Percentiles rank a stretch among this genome's conserved stretches.
These are phyloP conservation scores for Fusarium citri DNA, from an alignment of 2,329 filamentous ascomycete species.

Conservation along the genomic window DNA sequence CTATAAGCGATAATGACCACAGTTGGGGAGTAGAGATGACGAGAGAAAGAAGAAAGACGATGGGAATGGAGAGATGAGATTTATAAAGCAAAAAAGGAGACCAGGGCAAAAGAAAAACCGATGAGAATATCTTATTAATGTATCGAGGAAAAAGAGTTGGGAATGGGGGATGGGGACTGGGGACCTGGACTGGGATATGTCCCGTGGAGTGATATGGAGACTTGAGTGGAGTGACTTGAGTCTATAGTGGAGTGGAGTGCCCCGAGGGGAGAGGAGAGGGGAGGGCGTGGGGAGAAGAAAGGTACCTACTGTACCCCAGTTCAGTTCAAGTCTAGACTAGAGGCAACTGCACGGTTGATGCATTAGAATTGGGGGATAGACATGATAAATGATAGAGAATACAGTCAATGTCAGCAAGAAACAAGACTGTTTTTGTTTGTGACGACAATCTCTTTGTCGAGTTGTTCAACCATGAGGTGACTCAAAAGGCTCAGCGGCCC, in stretches of 20 bases:
- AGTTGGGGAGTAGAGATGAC: background rate
- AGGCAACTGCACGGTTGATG: conserved; percentile 15
- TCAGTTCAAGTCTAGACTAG: too few species aligned
- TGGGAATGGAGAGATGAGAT: conserved; percentile 34
- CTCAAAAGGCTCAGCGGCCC: conserved; percentile 10
- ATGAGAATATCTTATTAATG: conserved; percentile 21
- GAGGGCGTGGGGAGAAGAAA: conserved; percentile 31
- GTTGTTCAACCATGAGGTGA: background rate
- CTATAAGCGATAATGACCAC: background rate
- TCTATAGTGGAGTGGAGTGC: conserved; percentile 29
- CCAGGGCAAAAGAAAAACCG: conserved; percentile 20
- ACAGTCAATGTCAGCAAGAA: background rate
- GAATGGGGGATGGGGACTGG: conserved; percentile 2
- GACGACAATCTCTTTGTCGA: background rate
- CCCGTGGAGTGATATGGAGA: conserved; percentile 35
- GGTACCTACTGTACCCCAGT: background rate
- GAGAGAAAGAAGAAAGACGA: conserved; percentile 12
- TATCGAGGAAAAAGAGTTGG: conserved; percentile 7
- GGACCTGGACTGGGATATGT: background rate
- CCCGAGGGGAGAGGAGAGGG: conserved; percentile 14
- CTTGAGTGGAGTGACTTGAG: conserved; percentile 36
- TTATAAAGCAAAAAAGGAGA: conserved; percentile 39
- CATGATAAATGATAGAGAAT: conserved; percentile 3
- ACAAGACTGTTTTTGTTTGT: too few species aligned
- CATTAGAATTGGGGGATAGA: conserved; percentile 15